Evolutionary conservation across 768 basidiomycete genomes (phyloP).

Genomic region (Rhizopogon salebrosus): DNA sequence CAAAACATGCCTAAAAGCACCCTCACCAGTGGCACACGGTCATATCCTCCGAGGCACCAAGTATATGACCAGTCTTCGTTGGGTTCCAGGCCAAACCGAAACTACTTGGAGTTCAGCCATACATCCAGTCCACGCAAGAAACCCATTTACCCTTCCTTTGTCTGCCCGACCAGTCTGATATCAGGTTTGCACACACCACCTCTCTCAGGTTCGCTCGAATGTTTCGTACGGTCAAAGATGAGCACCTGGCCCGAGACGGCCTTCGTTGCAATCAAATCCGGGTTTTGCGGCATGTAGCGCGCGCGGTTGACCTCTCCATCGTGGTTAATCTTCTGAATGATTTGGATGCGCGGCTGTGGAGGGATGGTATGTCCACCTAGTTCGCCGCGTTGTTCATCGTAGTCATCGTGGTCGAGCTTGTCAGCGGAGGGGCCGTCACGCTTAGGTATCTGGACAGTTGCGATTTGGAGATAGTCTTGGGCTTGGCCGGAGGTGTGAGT

Average conservation of each 20-base stretch:
- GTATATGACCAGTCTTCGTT: constrained; percentile 71
- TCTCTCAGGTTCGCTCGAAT: constrained; percentile 86
- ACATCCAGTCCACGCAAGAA: background rate
- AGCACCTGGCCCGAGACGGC: constrained; percentile 85
- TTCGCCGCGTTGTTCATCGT: constrained; percentile 92
- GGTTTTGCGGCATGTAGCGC: constrained; percentile 99
- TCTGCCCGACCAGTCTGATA: constrained; percentile 86
- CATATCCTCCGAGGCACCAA: constrained; percentile 93
- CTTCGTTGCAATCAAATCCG: constrained; percentile 95
- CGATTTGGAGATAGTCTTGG: constrained; percentile 94
- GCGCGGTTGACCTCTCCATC: constrained; percentile 94
- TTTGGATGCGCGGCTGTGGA: constrained; percentile 79
- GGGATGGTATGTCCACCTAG: constrained; percentile 88
- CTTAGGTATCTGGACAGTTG: constrained; percentile 89
- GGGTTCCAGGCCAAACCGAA: constrained; percentile 96
- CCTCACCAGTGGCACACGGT: constrained; percentile 88
- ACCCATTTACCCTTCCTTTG: constrained; percentile 78
- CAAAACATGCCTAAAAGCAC: background rate
- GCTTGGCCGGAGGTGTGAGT: constrained; percentile 96
- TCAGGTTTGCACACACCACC: constrained; percentile 86
- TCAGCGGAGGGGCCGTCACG: constrained; percentile 64
- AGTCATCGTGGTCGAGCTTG: constrained; percentile 72
- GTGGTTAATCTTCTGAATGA: constrained; percentile 94
- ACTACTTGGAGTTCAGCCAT: constrained; percentile 35
- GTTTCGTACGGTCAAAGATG: constrained; percentile 97